Evolutionary conservation across 192 early-diverging fungal genomes (phyloP), one percentile per base, ranked within the genome.

Genomic region (Entrophospora sp.): DNA sequence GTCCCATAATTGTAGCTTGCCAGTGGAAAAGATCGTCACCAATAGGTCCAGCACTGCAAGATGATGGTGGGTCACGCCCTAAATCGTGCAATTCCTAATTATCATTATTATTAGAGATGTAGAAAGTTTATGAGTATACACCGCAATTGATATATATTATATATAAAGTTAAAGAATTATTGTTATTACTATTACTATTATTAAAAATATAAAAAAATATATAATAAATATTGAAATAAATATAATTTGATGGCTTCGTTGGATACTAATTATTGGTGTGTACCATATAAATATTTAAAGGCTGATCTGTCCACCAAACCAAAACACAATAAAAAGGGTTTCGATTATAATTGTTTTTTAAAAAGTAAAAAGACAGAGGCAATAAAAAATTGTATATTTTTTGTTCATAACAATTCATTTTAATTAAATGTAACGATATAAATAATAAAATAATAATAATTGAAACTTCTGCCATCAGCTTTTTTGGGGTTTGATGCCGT

Each of bases 1-100:
- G 96, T 46, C 96, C 96, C 87, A 98, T 94, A 67, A 98, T 97
- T 48, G 94, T 97, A 28, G 96, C 96, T 76, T 98, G 90, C 90
- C 94, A 96, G 76, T 94, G 91, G 79, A 93, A 91, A 64, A 89
- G 65, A 72, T 87, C 94, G 25, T 97, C 96, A 32, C 90, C 91
- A 53, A 89, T 84, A 53, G 96, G 96, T 28, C 96, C 96, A 40
- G 95, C 96, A 75, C 88, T 92, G 87, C 95, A 97, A 53, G 93
- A 93, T 12, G 94, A 91, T 69, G 96, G 96, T 57, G 96, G 96
- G 84, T 98, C 95, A 73, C 91, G 86, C 69, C 87, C 90, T 77
- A 98, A 87, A 80, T 98, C 96, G 80, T 82, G 83, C 77, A 97
- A 79, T 82, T 98, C 90, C 89, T 92, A 76, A 53, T 53, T 34